Evolutionary conservation across 768 basidiomycete species (phyloP), one percentile per base, ranked within the genome.

Genomic region (Megacollybia marginata): DNA sequence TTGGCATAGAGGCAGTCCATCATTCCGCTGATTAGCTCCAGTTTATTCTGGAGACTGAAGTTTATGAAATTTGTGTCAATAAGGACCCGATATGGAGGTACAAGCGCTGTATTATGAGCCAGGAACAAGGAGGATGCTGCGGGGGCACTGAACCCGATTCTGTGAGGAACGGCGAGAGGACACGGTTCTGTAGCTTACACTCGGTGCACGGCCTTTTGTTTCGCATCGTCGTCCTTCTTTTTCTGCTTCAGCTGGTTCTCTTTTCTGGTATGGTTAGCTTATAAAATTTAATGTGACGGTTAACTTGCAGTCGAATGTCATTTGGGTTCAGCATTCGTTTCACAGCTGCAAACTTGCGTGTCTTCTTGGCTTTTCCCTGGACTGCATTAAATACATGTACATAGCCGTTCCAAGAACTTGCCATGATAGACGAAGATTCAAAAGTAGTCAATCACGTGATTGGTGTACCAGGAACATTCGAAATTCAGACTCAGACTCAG

Each of bases 61-160:
- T 98, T 98, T 76, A 99, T 99, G 58, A 99, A 98, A 65, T 99
- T 99, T 63, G 96, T 99, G 67, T 99, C 96, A 52, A 99, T 92
- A 35, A 99, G 80, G 23, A 99, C 91, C 16, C 95, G 83, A 63
- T 98, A 99, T 3, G 96, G 96, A 0, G 96, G 96, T 0, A 91
- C 94, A 44, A 99, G 87, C 16, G 96, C 87, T 18, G 88, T 84
- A 65, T 99, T 98, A 65, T 98, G 96, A 4, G 88, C 83, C 38
- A 99, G 75, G 74, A 97, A 97, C 57, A 97, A 74, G 16, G 93
- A 92, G 31, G 92, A 88, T n/a, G 93, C 83, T 40, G 87, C 75
- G 61, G 90, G 87, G 4, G 88, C 81, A 43, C 92, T 95, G 60
- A 15, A 34, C 23, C 7, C 34, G 7, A 23, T 31, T 50, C 36